Percentiles rank a stretch among this genome's conserved stretches.
Evolutionary conservation across 768 basidiomycete genomes (phyloP).

Genomic region (Neoboletus subvelutipes): DNA sequence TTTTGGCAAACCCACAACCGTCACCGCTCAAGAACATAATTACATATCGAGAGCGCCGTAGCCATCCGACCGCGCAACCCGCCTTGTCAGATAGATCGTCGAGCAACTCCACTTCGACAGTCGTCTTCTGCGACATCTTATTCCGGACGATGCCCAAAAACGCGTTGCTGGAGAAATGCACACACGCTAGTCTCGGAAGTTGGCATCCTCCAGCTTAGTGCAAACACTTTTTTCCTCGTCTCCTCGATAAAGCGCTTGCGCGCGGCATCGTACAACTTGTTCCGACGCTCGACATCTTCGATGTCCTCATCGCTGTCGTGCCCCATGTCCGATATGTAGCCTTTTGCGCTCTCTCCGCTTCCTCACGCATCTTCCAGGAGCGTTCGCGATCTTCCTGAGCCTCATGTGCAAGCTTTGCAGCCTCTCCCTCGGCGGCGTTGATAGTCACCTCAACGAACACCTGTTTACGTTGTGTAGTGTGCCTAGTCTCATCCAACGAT

Average conservation of each 20-base stretch:
- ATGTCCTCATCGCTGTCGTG: neutral
- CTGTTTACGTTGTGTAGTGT: too few species aligned
- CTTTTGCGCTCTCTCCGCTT: too few species aligned
- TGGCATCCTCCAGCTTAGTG: constrained; percentile 13
- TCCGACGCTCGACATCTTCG: too few species aligned
- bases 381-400: too few species aligned
- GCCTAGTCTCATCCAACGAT: neutral
- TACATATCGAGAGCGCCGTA: neutral
- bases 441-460: too few species aligned
- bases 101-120: constrained; percentile 8
- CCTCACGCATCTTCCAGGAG: too few species aligned
- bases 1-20: neutral
- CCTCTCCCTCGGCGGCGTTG: too few species aligned
- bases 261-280: constrained; percentile 10
- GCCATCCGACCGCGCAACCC: neutral
- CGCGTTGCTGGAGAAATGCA: constrained; percentile 25
- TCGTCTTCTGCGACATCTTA: constrained; percentile 5
- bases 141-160: constrained; percentile 10
- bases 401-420: too few species aligned
- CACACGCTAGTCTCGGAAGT: constrained; percentile 19
- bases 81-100: constrained; percentile 1
- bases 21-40: neutral
- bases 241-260: constrained; percentile 17
- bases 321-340: neutral
- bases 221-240: constrained; percentile 20